These are phyloP conservation scores for Whalleya microplaca DNA, from an alignment of 2,329 filamentous ascomycete species.

Conservation along the genomic window DNA sequence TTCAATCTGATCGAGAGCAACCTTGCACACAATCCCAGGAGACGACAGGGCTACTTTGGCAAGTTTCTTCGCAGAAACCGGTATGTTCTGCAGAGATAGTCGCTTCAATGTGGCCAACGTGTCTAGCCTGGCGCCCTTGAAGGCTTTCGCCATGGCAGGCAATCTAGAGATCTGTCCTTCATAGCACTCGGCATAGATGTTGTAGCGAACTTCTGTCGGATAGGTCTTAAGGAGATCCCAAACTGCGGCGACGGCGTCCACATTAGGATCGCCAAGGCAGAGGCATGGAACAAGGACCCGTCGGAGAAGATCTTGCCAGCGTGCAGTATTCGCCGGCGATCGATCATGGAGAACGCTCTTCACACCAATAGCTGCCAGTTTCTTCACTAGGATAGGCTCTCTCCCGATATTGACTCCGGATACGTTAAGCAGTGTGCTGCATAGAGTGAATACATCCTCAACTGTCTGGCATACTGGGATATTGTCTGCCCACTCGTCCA, in stretches of 20 bases:
- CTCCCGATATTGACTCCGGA: slow-evolving; percentile 89
- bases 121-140: slow-evolving; percentile 75
- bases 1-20: slow-evolving; percentile 88
- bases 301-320: slow-evolving; percentile 85
- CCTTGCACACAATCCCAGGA: slow-evolving; percentile 87
- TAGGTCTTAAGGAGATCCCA: slow-evolving; percentile 83
- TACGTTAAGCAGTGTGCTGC: slow-evolving; percentile 80
- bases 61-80: slow-evolving; percentile 82
- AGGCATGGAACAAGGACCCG: slow-evolving; percentile 85
- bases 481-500: slow-evolving; percentile 96
- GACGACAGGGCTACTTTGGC: slow-evolving; percentile 92
- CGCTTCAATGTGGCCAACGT: slow-evolving; percentile 87
- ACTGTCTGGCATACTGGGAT: slow-evolving; percentile 88
- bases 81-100: slow-evolving; percentile 83
- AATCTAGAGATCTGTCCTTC: slow-evolving; percentile 75
- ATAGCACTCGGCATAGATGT: slow-evolving; percentile 93
- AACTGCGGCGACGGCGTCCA: slow-evolving; percentile 81
- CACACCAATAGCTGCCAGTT: slow-evolving; percentile 82
- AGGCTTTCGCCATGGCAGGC: slow-evolving; percentile 78
- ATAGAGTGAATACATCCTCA: slow-evolving; percentile 88
- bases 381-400: slow-evolving; percentile 76
- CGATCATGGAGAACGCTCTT: slow-evolving; percentile 72
- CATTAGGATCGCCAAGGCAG: slow-evolving; percentile 83
- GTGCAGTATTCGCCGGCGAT: slow-evolving; percentile 69
- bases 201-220: slow-evolving; percentile 76